Evolutionary conservation across 2,329 filamentous ascomycete genomes (phyloP).

Genomic region (Leptographium radiaticola): DNA sequence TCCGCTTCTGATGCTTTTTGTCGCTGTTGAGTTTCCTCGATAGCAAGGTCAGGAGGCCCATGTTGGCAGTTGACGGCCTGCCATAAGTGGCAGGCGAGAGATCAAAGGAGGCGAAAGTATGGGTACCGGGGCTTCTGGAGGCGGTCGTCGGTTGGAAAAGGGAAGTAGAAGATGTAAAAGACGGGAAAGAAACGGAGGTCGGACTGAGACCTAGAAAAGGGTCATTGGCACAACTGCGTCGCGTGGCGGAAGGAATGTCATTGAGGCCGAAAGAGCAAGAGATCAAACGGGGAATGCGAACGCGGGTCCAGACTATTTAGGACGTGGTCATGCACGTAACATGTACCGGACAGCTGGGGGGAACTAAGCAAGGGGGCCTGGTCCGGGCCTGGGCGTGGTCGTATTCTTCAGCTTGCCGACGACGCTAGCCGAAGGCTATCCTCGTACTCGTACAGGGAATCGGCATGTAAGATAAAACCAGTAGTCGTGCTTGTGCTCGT

Average conservation of each 20-base stretch:
- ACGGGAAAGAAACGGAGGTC: no score
- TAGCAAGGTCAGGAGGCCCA: constrained; percentile 21
- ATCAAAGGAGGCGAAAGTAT: not conserved
- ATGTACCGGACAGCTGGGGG: not conserved
- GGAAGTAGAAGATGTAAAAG: no score
- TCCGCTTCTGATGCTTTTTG: constrained; percentile 9
- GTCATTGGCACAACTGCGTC: no score
- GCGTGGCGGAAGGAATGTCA: no score
- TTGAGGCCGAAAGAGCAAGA: no score
- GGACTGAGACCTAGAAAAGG: no score
- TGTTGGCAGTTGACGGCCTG: constrained; percentile 10
- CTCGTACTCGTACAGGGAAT: not conserved
- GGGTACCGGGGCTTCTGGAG: no score
- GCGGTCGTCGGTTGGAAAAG: no score
- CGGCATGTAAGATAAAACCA: not conserved
- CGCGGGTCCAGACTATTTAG: not conserved
- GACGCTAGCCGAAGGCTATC: not conserved
- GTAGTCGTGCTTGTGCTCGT: not conserved
- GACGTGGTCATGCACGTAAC: not conserved
- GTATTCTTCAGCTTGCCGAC: not conserved
- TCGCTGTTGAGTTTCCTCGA: constrained; percentile 12
- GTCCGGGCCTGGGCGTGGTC: not conserved
- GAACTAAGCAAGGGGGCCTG: not conserved
- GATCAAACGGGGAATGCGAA: not conserved
- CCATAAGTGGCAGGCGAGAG: constrained; percentile 8